A percentile compares a stretch with the other conserved stretches of the same genome.
Evolutionary conservation across 352 stramenopile genomes (phyloP).

Genomic region (Phytophthora meadii): DNA sequence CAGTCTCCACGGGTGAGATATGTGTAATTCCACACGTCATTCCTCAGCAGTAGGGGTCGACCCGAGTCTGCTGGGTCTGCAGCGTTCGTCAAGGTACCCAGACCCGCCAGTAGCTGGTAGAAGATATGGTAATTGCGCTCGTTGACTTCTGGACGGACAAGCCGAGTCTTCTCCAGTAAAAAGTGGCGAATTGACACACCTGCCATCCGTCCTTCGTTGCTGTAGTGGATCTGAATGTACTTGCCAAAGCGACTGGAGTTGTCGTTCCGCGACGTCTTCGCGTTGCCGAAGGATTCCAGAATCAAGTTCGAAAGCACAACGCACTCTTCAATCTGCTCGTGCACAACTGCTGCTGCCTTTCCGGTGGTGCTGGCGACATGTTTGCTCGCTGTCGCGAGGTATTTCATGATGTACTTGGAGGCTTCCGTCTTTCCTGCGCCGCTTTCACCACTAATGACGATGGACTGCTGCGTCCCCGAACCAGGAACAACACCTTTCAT

Average conservation of each 20-base stretch:
- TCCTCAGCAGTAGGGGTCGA: slow-evolving; percentile 37
- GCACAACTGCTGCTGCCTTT: slow-evolving; percentile 35
- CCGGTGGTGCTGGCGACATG: slow-evolving; percentile 34
- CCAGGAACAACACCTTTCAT: slow-evolving; percentile 72
- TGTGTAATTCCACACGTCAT: slow-evolving; percentile 75
- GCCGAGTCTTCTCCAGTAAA: slow-evolving; percentile 79
- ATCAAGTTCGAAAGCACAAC: slow-evolving; percentile 86
- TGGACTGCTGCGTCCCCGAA: slow-evolving; percentile 84
- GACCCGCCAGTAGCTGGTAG: slow-evolving; percentile 72
- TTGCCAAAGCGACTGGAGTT: slow-evolving; percentile 93
- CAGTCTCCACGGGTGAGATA: slow-evolving; percentile 80
- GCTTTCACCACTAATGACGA: slow-evolving; percentile 94
- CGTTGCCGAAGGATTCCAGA: slow-evolving; percentile 84
- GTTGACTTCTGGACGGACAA: slow-evolving; percentile 70
- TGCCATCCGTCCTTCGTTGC: slow-evolving; percentile 70
- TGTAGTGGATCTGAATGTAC: slow-evolving; percentile 91
- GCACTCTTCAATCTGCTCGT: slow-evolving; percentile 85
- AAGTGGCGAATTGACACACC: slow-evolving; percentile 84
- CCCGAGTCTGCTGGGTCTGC: slow-evolving; percentile 26
- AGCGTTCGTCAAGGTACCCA: slow-evolving; percentile 37
- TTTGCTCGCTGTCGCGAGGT: slow-evolving; percentile 81
- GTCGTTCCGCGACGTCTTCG: slow-evolving; percentile 88
- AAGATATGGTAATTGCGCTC: slow-evolving; percentile 90
- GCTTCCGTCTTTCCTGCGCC: slow-evolving; percentile 95
- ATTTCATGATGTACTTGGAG: slow-evolving; percentile 94